Percentiles rank a stretch among this genome's conserved stretches.
phyloP scores from a whole-genome alignment of 139 green algal genomes.

The Ettlia oleoabundans region DNA sequence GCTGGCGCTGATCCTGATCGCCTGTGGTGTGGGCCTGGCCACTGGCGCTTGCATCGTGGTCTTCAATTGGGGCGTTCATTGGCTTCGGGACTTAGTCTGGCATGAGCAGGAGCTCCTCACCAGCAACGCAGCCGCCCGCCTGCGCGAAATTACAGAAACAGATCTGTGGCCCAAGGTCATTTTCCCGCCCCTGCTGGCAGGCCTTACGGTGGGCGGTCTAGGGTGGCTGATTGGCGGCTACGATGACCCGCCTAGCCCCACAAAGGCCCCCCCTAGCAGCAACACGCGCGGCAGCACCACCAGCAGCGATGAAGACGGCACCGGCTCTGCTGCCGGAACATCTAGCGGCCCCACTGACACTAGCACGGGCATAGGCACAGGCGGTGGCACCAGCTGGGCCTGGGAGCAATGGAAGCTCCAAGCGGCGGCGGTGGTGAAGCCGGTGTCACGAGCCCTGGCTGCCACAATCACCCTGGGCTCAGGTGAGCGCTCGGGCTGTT shows the following conservation, averaged over 20 bases:
- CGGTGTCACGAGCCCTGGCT: slow-evolving; percentile 16
- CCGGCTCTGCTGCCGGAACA: too few relatives aligned
- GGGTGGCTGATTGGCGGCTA: slow-evolving; percentile 21
- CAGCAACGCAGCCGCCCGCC: slow-evolving; percentile 1
- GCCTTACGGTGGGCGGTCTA: slow-evolving; percentile 34
- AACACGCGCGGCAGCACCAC: background rate
- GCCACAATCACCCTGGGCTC: slow-evolving; percentile 29
- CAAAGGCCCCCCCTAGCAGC: background rate
- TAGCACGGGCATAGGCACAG: background rate
- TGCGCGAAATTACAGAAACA: slow-evolving; percentile 18
- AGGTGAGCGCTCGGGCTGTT: too few relatives aligned
- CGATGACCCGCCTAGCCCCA: background rate
- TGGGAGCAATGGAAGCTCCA: background rate
- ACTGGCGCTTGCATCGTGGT: slow-evolving; percentile 58
- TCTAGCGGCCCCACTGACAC: background rate
- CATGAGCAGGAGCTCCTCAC: slow-evolving; percentile 19
- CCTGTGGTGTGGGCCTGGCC: slow-evolving; percentile 55
- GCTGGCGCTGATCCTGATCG: slow-evolving; percentile 52
- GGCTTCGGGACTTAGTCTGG: slow-evolving; percentile 49
- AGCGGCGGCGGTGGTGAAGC: background rate
- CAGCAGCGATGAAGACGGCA: too few relatives aligned
- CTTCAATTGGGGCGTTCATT: slow-evolving; percentile 63
- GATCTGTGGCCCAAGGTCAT: slow-evolving; percentile 39
- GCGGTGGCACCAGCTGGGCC: background rate
- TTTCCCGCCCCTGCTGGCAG: slow-evolving; percentile 43